Evolutionary conservation across 441 rosid genomes (phyloP).

Genomic region (Corymbia calophylla): DNA sequence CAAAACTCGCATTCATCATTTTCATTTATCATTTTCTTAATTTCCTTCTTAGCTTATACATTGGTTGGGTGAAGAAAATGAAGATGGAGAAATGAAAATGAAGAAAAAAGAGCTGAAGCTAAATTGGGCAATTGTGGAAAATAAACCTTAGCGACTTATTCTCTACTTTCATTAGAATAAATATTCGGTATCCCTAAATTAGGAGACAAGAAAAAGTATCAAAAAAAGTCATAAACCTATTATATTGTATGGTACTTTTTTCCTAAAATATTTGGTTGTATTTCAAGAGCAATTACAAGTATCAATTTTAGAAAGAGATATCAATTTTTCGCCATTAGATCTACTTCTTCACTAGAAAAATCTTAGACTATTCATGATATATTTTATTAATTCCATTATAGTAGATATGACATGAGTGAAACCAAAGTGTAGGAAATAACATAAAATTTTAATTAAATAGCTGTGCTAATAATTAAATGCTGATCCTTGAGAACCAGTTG

Average conservation of each 20-base stretch:
- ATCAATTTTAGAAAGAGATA: not conserved
- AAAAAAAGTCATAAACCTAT: not conserved
- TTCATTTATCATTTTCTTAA: not conserved
- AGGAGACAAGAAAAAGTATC: not conserved
- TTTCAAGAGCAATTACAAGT: not conserved
- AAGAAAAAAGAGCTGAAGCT: not conserved
- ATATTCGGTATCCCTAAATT: not conserved
- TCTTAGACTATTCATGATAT: not conserved
- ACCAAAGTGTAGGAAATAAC: not conserved
- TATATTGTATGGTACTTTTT: not conserved
- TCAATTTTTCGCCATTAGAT: not conserved
- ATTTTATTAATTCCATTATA: not conserved
- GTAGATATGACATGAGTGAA: not conserved
- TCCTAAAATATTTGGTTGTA: not conserved
- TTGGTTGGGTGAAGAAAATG: not conserved
- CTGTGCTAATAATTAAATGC: not conserved
- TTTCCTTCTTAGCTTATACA: not conserved
- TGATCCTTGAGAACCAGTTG: not conserved
- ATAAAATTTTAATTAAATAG: not conserved
- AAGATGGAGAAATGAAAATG: not conserved
- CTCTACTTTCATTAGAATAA: not conserved
- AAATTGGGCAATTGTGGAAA: not conserved
- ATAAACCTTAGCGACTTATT: not conserved
- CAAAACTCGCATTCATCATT: not conserved
- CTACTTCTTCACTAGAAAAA: not conserved